Evolutionary conservation across 2,329 filamentous ascomycete species (phyloP).

Genomic region (Trichoderma asperellum): DNA sequence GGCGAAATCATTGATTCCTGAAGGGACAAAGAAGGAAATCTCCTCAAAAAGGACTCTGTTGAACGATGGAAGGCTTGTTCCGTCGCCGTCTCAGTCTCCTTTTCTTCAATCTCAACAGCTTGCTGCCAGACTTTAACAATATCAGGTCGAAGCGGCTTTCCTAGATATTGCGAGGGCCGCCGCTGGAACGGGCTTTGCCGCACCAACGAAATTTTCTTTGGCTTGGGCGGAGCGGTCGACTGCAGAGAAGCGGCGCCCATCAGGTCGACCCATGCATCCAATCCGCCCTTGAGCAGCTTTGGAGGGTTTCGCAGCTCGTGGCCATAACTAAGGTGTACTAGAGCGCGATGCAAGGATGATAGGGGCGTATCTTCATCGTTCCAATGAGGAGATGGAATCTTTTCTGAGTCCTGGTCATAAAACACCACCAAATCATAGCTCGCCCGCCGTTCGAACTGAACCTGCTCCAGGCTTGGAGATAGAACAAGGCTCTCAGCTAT

Average conservation of each 20-base stretch:
- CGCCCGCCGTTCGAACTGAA: conserved; percentile 71
- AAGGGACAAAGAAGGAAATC: conserved; percentile 71
- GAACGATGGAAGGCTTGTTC: conserved; percentile 64
- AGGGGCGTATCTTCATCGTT: conserved; percentile 59
- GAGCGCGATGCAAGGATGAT: conserved; percentile 73
- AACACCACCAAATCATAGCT: conserved; percentile 87
- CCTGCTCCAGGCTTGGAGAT: conserved; percentile 73
- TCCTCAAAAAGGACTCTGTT: conserved; percentile 81
- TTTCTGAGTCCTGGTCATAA: conserved; percentile 73
- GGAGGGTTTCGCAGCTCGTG: conserved; percentile 74
- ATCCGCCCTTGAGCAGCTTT: conserved; percentile 77
- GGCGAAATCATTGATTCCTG: conserved; percentile 63
- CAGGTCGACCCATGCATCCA: conserved; percentile 86
- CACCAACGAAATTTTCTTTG: conserved; percentile 10
- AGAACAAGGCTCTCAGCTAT: conserved; percentile 71
- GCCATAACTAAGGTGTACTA: conserved; percentile 81
- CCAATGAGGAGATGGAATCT: conserved; percentile 47
- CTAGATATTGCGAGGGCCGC: conserved; percentile 49
- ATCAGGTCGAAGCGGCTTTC: conserved; percentile 74
- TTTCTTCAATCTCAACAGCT: conserved; percentile 67
- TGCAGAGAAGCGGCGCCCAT: conserved; percentile 69
- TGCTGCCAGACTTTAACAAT: conserved; percentile 83
- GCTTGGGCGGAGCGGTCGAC: conserved; percentile 39
- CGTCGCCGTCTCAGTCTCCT: conserved; percentile 46
- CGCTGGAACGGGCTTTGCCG: conserved; percentile 17